phyloP scores from a whole-genome alignment of 2,329 filamentous ascomycete species.

The Hypoxylon rubiginosum region DNA sequence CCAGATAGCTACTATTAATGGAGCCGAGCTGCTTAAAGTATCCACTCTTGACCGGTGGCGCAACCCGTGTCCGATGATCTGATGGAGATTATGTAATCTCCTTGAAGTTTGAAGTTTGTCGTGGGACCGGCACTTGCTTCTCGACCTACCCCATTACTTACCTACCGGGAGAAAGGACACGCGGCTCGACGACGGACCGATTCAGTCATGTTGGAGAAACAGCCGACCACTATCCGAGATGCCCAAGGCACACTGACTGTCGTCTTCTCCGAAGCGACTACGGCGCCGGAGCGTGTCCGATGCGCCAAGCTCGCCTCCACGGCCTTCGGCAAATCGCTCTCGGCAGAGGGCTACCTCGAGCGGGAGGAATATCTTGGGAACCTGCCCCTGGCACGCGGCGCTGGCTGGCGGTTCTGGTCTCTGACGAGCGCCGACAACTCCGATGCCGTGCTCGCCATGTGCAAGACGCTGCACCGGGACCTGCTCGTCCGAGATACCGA shows the following conservation, averaged over 20 bases:
- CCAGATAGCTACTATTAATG: not conserved
- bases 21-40: not conserved
- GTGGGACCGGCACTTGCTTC: not conserved
- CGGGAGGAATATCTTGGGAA: constrained; percentile 29
- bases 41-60: not conserved
- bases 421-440: constrained; percentile 25
- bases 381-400: constrained; percentile 22
- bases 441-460: constrained; percentile 34
- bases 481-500: constrained; percentile 31
- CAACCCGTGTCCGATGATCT: not conserved
- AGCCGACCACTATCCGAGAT: constrained; percentile 21
- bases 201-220: not conserved
- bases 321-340: constrained; percentile 36
- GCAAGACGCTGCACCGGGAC: constrained; percentile 41
- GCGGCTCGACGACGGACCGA: not conserved
- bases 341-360: constrained; percentile 25
- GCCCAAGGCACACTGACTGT: constrained; percentile 13
- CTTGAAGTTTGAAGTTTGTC: not conserved
- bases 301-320: constrained; percentile 31
- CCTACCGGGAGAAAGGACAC: too few relatives aligned
- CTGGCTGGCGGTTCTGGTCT: constrained; percentile 35
- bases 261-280: constrained; percentile 34
- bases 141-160: not conserved
- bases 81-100: not conserved
- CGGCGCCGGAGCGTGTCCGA: constrained; percentile 14